These are phyloP conservation scores for Sideroxylon spinosum DNA, from an alignment of 179 eudicot species.

Conservation along the genomic window DNA sequence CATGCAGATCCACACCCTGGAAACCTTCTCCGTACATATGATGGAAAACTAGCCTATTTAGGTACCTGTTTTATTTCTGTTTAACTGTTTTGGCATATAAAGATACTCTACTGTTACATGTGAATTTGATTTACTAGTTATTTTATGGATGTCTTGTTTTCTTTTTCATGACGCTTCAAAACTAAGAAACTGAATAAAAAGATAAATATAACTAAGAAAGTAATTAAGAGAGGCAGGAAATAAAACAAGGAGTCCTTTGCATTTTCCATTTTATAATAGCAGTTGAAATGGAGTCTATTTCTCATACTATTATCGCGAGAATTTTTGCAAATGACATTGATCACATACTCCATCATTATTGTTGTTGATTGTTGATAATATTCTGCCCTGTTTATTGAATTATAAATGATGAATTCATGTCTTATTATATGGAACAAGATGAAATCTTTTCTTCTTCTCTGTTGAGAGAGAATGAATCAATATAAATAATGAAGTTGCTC, in stretches of 20 bases:
- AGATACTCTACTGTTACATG: neutral
- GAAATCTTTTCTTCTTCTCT: no score
- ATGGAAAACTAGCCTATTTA: conserved; percentile 92
- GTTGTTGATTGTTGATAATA: neutral
- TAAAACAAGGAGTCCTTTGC: neutral
- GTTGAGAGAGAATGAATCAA: no score
- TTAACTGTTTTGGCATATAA: conserved; percentile 5
- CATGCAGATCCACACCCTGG: conserved; percentile 99
- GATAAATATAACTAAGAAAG: neutral
- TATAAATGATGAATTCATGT: neutral
- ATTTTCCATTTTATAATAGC: neutral
- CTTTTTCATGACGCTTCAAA: neutral
- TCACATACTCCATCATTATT: neutral
- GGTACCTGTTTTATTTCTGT: conserved; percentile 39
- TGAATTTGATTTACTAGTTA: neutral
- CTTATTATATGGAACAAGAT: neutral
- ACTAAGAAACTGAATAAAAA: neutral
- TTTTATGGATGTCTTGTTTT: neutral
- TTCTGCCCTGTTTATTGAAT: neutral
- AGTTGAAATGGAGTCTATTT: neutral
- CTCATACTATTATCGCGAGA: neutral
- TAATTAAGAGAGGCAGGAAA: neutral
- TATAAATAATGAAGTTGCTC: no score
- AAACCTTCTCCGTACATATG: conserved; percentile 83
- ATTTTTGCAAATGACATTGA: neutral